Conservation (phyloP, 2,329 filamentous ascomycete genomes). For the Bipolaris zeicola region DNA sequence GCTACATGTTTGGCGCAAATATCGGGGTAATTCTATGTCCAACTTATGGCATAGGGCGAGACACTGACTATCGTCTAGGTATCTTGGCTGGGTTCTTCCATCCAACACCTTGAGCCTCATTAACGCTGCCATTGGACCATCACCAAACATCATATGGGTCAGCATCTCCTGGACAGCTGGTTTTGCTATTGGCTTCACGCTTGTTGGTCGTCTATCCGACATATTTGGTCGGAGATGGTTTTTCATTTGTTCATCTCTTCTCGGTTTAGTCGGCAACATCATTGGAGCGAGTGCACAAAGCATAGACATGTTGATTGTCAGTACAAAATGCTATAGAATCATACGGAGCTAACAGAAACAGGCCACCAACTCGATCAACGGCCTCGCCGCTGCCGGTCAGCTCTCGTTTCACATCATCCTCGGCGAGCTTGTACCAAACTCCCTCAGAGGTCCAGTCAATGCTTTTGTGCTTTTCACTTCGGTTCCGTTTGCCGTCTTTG, state of each 20-base stretch:
- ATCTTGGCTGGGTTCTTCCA: conserved; percentile 40
- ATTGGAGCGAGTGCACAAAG: conserved; percentile 46
- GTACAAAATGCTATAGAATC: neutral
- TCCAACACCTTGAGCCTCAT: conserved; percentile 40
- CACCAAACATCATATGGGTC: conserved; percentile 48
- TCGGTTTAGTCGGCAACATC: conserved; percentile 44
- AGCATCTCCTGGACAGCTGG: conserved; percentile 44
- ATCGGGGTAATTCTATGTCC: conserved; percentile 17
- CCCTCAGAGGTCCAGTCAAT: conserved; percentile 41
- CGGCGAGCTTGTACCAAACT: conserved; percentile 47
- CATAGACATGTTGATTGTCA: conserved; percentile 39
- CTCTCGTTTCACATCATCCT: conserved; percentile 48
- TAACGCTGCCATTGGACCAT: conserved; percentile 48
- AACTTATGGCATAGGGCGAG: neutral
- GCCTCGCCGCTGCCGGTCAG: conserved; percentile 48
- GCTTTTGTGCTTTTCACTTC: conserved; percentile 40
- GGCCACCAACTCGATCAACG: conserved; percentile 44
- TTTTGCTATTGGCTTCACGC: conserved; percentile 45
- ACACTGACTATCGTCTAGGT: conserved; percentile 11
- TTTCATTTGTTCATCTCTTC: conserved; percentile 43
- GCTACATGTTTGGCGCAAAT: conserved; percentile 42
- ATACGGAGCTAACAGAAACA: conserved; percentile 9
- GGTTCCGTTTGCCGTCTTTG: conserved; percentile 40
- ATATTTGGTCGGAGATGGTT: conserved; percentile 48
- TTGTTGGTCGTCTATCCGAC: conserved; percentile 47